A percentile compares a stretch with the other conserved stretches of the same genome.
These are phyloP conservation scores for Sordariomycetes sp. DNA, from an alignment of 2,329 filamentous ascomycete species.

Conservation along the genomic window DNA sequence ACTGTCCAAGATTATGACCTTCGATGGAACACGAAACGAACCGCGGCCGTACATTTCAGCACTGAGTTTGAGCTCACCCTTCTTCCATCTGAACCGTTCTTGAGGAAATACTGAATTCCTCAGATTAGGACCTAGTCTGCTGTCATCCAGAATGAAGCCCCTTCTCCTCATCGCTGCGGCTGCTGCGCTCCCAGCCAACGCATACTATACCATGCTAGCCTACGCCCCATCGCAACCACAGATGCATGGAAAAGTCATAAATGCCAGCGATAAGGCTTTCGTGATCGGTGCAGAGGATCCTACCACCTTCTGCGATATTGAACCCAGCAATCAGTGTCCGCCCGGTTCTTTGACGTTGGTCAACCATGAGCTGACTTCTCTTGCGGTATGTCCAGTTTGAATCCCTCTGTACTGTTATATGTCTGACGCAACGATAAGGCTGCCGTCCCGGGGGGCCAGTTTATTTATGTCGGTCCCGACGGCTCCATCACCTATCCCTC, in stretches of 20 bases:
- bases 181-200: slow-evolving; percentile 2
- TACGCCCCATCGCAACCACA: slow-evolving; percentile 11
- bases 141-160: neutral
- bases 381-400: slow-evolving; percentile 11
- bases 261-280: slow-evolving; percentile 15
- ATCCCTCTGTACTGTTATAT: no score
- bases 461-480: slow-evolving; percentile 44
- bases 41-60: no score
- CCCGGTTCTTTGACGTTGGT: slow-evolving; percentile 16
- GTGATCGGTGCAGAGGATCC: slow-evolving; percentile 15
- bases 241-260: slow-evolving; percentile 15
- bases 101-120: no score
- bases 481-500: slow-evolving; percentile 47
- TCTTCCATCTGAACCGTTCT: no score
- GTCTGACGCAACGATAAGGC: slow-evolving; percentile 20
- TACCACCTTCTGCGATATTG: slow-evolving; percentile 15
- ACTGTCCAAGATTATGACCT: no score
- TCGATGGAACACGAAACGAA: no score
- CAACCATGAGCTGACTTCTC: slow-evolving; percentile 14
- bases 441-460: slow-evolving; percentile 53
- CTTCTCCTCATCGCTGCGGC: no score
- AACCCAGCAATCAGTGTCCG: slow-evolving; percentile 12
- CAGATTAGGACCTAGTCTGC: no score
- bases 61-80: no score
- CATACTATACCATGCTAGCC: slow-evolving; percentile 16